phyloP scores from a whole-genome alignment of 306 rosid species.

The Canavalia ensiformis region DNA sequence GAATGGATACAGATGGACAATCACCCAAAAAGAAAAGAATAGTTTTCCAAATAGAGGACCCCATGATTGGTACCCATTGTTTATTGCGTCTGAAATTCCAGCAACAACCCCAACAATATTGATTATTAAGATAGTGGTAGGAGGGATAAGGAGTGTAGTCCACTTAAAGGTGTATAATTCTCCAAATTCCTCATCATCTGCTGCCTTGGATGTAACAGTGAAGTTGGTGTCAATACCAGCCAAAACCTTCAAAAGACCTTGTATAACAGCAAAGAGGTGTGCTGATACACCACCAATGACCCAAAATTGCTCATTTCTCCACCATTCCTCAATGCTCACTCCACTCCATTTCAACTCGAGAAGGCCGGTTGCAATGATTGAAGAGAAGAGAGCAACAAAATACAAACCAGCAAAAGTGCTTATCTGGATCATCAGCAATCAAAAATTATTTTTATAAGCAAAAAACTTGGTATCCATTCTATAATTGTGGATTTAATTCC shows the following conservation, averaged over 20 bases:
- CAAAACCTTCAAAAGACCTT: slow-evolving; percentile 90
- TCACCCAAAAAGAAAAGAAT: slow-evolving; percentile 97
- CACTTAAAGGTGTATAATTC: slow-evolving; percentile 85
- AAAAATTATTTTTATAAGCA: slow-evolving; percentile 33
- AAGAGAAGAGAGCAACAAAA: slow-evolving; percentile 83
- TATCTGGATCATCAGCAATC: slow-evolving; percentile 69
- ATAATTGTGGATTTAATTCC: slow-evolving; percentile 5
- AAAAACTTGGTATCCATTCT: slow-evolving; percentile 35
- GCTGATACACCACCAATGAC: slow-evolving; percentile 98
- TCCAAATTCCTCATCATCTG: slow-evolving; percentile 91
- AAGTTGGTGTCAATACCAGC: slow-evolving; percentile 94
- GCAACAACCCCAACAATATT: slow-evolving; percentile 96
- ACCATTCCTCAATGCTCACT: slow-evolving; percentile 98
- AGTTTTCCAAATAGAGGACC: slow-evolving; percentile 98
- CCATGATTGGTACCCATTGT: slow-evolving; percentile 94
- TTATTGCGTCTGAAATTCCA: slow-evolving; percentile 95
- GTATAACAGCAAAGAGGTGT: slow-evolving; percentile 88
- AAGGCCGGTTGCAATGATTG: slow-evolving; percentile 88
- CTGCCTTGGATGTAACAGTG: slow-evolving; percentile 90
- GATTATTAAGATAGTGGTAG: slow-evolving; percentile 88
- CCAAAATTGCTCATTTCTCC: slow-evolving; percentile 99
- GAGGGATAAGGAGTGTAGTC: slow-evolving; percentile 96
- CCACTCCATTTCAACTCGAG: slow-evolving; percentile 99
- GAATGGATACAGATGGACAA: slow-evolving; percentile 95
- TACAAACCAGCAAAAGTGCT: slow-evolving; percentile 89